Conservation (phyloP, 768 basidiomycete genomes). For the Collybia mongolica region DNA sequence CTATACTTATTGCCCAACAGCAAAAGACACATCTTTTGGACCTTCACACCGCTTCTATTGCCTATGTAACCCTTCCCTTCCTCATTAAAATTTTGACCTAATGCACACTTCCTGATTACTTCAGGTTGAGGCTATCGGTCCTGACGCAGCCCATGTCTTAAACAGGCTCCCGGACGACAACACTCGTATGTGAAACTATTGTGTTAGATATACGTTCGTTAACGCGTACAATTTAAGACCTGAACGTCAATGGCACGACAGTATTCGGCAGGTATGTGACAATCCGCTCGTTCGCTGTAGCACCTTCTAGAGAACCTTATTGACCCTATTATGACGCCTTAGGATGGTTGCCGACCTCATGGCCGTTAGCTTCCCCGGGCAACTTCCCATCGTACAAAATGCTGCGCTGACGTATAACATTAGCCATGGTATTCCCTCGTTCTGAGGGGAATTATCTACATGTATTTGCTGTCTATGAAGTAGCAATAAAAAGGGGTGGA, state of each 20-base stretch:
- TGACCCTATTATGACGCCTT: background rate
- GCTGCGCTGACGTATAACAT: slow-evolving; percentile 33
- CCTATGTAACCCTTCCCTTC: slow-evolving; percentile 22
- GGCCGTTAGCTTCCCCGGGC: slow-evolving; percentile 27
- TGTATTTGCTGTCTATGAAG: background rate
- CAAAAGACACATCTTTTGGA: slow-evolving; percentile 37
- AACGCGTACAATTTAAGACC: slow-evolving; percentile 16
- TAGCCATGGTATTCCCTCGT: slow-evolving; percentile 36
- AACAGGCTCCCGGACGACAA: slow-evolving; percentile 37
- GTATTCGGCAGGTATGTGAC: slow-evolving; percentile 35
- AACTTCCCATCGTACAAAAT: slow-evolving; percentile 36
- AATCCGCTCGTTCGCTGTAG: background rate
- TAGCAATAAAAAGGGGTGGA: background rate
- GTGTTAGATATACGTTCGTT: background rate
- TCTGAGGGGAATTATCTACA: slow-evolving; percentile 16
- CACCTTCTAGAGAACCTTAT: no score
- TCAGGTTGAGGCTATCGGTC: slow-evolving; percentile 37
- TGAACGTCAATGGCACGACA: slow-evolving; percentile 38
- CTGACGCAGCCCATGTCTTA: slow-evolving; percentile 35
- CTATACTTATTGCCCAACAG: slow-evolving; percentile 32
- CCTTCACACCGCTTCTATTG: slow-evolving; percentile 34
- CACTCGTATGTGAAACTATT: slow-evolving; percentile 25
- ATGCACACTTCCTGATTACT: background rate
- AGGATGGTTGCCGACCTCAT: slow-evolving; percentile 41
- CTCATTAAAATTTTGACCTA: background rate